Base-by-base conservation (phyloP, 2,329 filamentous ascomycete species). In the Xylaria digitata region DNA sequence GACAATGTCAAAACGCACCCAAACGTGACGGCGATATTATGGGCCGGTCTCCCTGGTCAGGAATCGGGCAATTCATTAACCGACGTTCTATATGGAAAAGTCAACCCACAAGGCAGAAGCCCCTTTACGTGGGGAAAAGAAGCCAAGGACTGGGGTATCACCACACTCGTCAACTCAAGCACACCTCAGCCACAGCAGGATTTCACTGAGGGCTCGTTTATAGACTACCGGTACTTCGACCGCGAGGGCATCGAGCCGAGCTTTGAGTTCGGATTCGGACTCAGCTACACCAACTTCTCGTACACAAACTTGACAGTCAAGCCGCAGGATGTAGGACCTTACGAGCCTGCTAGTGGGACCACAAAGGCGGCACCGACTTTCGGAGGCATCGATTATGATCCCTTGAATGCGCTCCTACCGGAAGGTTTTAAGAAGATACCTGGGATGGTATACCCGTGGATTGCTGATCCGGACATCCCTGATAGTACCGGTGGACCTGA, bases 1-100 rank as follows among this genome's bases (percentile, higher is more conserved):
- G 87, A 89, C n/a, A 86, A 92, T 6, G 88, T 85, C 87, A 91
- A 75, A 80, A 91, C 63, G 87, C 88, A 81, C 85, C 87, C 59
- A 5, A 96, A 96, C 79, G 85, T 96, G 53, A 93, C 91, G 0
- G 93, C 92, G 30, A 92, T 96, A 58, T 78, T 96, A 2, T 95
- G 90, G 86, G 92, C 92, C 17, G 91, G 92, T 72, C 80, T 93
- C 13, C 92, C 92, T 0, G 93, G 92, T 7, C 90, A 96, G 76
- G 91, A 97, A 76, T 91, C 90, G 15, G 93, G 93, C 55, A 92
- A 94, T 76, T 85, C 91, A 3, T 87, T 96, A 60, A 85, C 86
- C 8, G 92, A 96, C 72, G 85, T 96, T 17, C 86, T 97, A 7
- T 96, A 94, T 77, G 93, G 93, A 49, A 87, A 86, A 65, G 86